Conservation (phyloP, 345 rosid species). For the Zanthoxylum bungeanum region DNA sequence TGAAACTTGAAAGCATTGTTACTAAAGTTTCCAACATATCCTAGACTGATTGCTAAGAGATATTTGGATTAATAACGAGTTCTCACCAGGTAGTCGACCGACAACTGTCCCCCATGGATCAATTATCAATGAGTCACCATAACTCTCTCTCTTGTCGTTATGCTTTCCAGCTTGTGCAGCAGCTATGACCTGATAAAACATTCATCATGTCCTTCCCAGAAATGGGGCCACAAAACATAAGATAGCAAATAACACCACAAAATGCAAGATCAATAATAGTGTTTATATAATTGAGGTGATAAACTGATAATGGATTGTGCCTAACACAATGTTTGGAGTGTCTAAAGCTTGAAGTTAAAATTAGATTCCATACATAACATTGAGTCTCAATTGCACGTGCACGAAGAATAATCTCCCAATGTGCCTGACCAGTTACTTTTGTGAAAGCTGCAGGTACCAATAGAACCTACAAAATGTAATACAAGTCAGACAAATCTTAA, state of each 20-base stretch:
- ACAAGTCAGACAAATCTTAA: background rate
- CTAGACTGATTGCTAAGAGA: background rate
- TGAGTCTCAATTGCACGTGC: slow-evolving; percentile 95
- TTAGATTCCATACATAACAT: slow-evolving; percentile 62
- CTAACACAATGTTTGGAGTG: background rate
- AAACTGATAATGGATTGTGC: background rate
- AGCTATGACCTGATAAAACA: slow-evolving; percentile 63
- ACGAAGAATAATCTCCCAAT: slow-evolving; percentile 95
- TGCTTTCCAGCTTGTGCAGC: slow-evolving; percentile 91
- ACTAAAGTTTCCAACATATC: slow-evolving; percentile 4
- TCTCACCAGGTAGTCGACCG: slow-evolving; percentile 73
- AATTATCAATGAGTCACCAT: slow-evolving; percentile 78
- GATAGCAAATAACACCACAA: background rate
- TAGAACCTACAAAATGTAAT: slow-evolving; percentile 46
- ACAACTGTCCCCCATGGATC: slow-evolving; percentile 92
- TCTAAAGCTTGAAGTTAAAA: background rate
- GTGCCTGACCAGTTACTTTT: slow-evolving; percentile 79
- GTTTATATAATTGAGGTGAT: background rate
- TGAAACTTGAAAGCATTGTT: background rate
- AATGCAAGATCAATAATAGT: background rate
- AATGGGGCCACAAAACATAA: background rate
- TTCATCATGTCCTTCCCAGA: background rate
- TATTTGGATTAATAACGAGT: background rate
- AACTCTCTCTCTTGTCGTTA: slow-evolving; percentile 80
- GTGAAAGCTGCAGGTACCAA: slow-evolving; percentile 93